Conservation (phyloP, 108 stramenopile genomes). For the Stephanodiscus triporus region DNA sequence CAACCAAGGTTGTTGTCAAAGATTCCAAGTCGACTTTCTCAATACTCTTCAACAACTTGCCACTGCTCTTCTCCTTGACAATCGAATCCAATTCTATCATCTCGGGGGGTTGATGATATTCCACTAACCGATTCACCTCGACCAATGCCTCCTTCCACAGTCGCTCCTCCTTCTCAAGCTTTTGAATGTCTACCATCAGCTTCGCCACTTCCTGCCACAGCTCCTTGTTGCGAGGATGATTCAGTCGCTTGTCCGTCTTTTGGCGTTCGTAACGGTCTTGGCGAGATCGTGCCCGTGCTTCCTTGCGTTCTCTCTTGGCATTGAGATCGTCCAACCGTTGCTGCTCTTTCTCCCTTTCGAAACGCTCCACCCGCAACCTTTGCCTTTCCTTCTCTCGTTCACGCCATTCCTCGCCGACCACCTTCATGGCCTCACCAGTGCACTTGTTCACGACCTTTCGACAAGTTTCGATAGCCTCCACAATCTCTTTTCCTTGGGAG, state of each 20-base stretch:
- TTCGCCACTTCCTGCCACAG: constrained; percentile 48
- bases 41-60: constrained; percentile 2
- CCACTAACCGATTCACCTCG: constrained; percentile 39
- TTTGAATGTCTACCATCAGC: constrained; percentile 48
- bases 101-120: constrained; percentile 32
- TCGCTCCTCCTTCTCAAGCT: constrained; percentile 48
- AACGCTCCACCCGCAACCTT: constrained; percentile 10
- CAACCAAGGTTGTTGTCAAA: constrained; percentile 34
- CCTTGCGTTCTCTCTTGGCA: constrained; percentile 32
- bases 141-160: constrained; percentile 39
- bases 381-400: constrained; percentile 28
- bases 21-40: constrained; percentile 24
- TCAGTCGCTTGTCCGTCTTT: constrained; percentile 31
- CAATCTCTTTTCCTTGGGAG: constrained; percentile 41
- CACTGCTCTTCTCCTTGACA: neutral
- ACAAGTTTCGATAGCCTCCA: constrained; percentile 42
- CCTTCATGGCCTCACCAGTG: constrained; percentile 23
- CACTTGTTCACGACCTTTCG: constrained; percentile 39
- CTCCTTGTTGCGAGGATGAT: constrained; percentile 49
- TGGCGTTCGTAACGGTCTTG: constrained; percentile 25
- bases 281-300: constrained; percentile 27
- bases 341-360: constrained; percentile 18
- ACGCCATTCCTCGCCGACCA: constrained; percentile 37
- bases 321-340: constrained; percentile 4
- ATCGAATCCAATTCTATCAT: constrained; percentile 39